These are phyloP conservation scores for Fusarium chlamydosporum DNA, from an alignment of 2,329 filamentous ascomycete genomes.

Conservation along the genomic window DNA sequence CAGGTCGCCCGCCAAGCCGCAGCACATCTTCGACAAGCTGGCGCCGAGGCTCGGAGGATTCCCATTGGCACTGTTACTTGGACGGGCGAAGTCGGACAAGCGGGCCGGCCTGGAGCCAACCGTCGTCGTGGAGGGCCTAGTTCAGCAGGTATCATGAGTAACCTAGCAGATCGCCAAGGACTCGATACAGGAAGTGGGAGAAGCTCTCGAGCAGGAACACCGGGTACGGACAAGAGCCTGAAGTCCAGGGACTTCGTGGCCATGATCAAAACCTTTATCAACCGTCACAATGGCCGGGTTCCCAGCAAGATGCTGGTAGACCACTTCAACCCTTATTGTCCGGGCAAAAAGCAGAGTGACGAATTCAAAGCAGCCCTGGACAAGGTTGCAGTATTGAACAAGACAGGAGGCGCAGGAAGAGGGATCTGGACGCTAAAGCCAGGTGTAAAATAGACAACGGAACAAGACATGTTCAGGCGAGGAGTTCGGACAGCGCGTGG, in stretches of 20 bases:
- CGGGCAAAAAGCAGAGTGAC: constrained; percentile 73
- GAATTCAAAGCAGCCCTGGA: constrained; percentile 88
- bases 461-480: constrained; percentile 20
- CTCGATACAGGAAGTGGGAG: constrained; percentile 59
- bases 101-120: constrained; percentile 75
- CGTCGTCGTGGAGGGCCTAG: constrained; percentile 67
- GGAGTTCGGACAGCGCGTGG: constrained; percentile 33
- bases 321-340: constrained; percentile 87
- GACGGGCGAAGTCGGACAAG: constrained; percentile 87
- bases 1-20: constrained; percentile 84
- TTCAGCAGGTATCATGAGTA: constrained; percentile 69
- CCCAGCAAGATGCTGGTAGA: constrained; percentile 89
- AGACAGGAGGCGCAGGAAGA: constrained; percentile 66
- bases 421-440: constrained; percentile 67
- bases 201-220: constrained; percentile 63
- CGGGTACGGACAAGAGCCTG: constrained; percentile 58
- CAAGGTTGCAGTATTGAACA: constrained; percentile 79
- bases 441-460: constrained; percentile 16
- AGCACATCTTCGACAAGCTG: constrained; percentile 78
- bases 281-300: constrained; percentile 80
- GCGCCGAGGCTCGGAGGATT: constrained; percentile 77
- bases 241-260: constrained; percentile 74
- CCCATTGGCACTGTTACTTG: constrained; percentile 91
- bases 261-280: constrained; percentile 84
- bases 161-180: constrained; percentile 71